Evolutionary conservation across 176 grass and related monocot species (phyloP).

Genomic region (Phoenix dactylifera): DNA sequence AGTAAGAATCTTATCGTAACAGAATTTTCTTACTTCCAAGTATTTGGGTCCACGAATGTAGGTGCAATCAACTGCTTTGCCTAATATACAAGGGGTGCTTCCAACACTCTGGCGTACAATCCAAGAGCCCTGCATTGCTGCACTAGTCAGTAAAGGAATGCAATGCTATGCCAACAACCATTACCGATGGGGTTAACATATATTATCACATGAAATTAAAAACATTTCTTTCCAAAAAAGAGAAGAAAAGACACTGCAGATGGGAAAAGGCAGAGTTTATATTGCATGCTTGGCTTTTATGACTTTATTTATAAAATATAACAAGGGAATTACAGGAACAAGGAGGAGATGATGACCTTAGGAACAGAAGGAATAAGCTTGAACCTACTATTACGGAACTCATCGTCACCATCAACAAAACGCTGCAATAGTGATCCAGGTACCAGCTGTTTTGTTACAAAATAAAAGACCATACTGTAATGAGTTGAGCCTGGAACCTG

Average conservation of each 20-base stretch:
- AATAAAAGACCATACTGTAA: conserved; percentile 99
- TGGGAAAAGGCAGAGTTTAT: no score
- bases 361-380: conserved; percentile 96
- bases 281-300: no score
- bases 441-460: conserved; percentile 63
- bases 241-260: no score
- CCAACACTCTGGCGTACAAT: conserved; percentile 98
- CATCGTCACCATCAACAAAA: conserved; percentile 94
- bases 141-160: no score
- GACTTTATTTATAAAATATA: no score
- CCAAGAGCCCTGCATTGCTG: conserved; percentile 63
- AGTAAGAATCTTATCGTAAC: not conserved
- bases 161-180: no score
- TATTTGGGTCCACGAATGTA: conserved; percentile 87
- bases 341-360: conserved; percentile 37
- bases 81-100: conserved; percentile 86
- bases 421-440: conserved; percentile 80
- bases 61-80: conserved; percentile 90
- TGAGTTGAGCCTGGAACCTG: conserved; percentile 94
- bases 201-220: no score
- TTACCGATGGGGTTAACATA: no score
- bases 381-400: conserved; percentile 96
- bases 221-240: no score
- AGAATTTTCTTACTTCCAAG: conserved; percentile 50
- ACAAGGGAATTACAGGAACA: not conserved